Percentiles rank a stretch among this genome's conserved stretches.
Evolutionary conservation across 2,329 filamentous ascomycete genomes (phyloP).

Genomic region (Penicillium sp.): DNA sequence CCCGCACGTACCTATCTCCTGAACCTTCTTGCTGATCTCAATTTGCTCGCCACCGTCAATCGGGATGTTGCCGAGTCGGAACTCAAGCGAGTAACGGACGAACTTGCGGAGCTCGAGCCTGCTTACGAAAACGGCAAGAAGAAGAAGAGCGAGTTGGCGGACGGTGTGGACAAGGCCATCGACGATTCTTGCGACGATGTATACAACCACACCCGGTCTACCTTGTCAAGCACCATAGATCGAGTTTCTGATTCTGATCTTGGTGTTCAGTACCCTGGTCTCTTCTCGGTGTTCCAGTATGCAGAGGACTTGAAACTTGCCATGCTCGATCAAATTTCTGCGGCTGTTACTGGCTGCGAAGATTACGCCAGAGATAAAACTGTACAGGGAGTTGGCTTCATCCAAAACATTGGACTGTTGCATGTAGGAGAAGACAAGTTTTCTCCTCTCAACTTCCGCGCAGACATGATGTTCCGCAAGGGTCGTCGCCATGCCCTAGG

Average conservation of each 20-base stretch:
- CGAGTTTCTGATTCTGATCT: constrained; percentile 77
- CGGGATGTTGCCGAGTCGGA: constrained; percentile 83
- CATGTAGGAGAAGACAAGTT: constrained; percentile 85
- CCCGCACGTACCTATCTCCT: constrained; percentile 94
- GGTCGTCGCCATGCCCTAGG: constrained; percentile 75
- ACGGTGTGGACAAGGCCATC: constrained; percentile 79
- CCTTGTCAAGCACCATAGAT: constrained; percentile 74
- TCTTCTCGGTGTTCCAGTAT: constrained; percentile 85
- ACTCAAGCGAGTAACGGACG: constrained; percentile 77
- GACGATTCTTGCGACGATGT: constrained; percentile 84
- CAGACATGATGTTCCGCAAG: constrained; percentile 91
- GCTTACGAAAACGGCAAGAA: constrained; percentile 82
- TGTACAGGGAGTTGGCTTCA: constrained; percentile 78
- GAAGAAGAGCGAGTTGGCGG: constrained; percentile 76
- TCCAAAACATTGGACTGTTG: constrained; percentile 84
- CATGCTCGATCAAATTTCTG: constrained; percentile 86
- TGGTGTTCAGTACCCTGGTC: constrained; percentile 82
- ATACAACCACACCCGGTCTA: constrained; percentile 79
- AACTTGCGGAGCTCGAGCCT: constrained; percentile 82
- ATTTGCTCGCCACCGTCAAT: constrained; percentile 83
- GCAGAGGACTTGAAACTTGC: constrained; percentile 90
- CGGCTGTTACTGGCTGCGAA: constrained; percentile 78
- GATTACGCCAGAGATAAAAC: constrained; percentile 80
- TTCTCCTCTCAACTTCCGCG: constrained; percentile 81
- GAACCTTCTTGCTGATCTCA: constrained; percentile 87